Percentiles rank a stretch among this genome's conserved stretches.
Conservation (phyloP, 768 basidiomycete species). For the Auricularia sp. region DNA sequence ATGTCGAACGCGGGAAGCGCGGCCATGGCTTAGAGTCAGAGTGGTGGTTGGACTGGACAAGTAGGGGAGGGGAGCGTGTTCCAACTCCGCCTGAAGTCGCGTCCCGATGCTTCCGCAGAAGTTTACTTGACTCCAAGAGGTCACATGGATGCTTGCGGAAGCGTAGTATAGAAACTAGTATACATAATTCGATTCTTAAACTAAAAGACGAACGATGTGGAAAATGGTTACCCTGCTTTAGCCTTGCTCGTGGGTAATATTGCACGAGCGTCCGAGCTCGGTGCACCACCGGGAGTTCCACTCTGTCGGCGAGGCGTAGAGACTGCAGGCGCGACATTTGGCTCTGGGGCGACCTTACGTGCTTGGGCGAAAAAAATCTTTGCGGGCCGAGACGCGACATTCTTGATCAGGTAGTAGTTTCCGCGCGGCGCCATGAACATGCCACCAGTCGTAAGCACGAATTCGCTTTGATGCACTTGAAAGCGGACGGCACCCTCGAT, state of each 20-base stretch:
- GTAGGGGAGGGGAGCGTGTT: neutral
- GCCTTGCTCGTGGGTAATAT: neutral
- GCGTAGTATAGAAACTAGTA: too few relatives aligned
- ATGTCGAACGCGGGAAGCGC: conserved; percentile 20
- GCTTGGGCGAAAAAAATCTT: conserved; percentile 91
- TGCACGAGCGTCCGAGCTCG: neutral
- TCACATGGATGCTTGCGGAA: too few relatives aligned
- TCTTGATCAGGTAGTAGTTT: conserved; percentile 85
- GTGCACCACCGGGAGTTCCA: neutral
- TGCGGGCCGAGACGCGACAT: conserved; percentile 70
- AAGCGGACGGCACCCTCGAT: conserved; percentile 85
- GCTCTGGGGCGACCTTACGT: conserved; percentile 35
- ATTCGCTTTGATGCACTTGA: conserved; percentile 68
- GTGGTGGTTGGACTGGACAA: neutral
- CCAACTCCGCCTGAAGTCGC: neutral
- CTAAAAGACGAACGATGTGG: too few relatives aligned
- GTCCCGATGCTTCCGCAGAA: too few relatives aligned
- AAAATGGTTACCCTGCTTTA: neutral
- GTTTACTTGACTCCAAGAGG: too few relatives aligned
- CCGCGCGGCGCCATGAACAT: conserved; percentile 90
- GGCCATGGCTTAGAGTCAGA: neutral
- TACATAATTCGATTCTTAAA: too few relatives aligned
- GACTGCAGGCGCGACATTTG: conserved; percentile 8
- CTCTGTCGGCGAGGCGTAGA: neutral
- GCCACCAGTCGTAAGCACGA: conserved; percentile 70